These are phyloP conservation scores for Hemileccinum rubropunctum DNA, from an alignment of 768 basidiomycete genomes.

Conservation along the genomic window DNA sequence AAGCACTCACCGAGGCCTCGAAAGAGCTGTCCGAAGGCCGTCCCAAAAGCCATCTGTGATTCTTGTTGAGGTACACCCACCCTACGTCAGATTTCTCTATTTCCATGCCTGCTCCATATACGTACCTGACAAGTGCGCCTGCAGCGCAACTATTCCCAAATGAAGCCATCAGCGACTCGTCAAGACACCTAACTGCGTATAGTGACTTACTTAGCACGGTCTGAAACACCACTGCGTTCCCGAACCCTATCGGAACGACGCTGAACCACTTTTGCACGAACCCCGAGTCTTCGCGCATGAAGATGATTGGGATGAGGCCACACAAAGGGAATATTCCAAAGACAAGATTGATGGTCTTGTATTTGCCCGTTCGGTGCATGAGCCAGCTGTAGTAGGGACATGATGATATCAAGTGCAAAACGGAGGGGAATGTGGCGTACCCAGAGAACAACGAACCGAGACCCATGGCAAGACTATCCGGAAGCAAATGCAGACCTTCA, in stretches of 20 bases:
- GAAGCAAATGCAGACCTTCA: constrained; percentile 46
- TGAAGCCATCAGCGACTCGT: not conserved
- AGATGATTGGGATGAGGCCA: constrained; percentile 38
- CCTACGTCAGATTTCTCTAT: too few species aligned
- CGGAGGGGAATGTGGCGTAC: constrained; percentile 10
- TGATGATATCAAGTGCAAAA: not conserved
- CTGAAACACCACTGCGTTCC: constrained; percentile 19
- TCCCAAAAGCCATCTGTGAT: constrained; percentile 21
- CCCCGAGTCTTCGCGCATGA: constrained; percentile 22
- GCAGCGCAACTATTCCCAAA: constrained; percentile 1
- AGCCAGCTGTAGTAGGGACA: constrained; percentile 32
- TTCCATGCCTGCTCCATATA: not conserved
- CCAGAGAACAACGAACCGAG: constrained; percentile 51
- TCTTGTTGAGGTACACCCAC: constrained; percentile 9
- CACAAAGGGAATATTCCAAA: constrained; percentile 51
- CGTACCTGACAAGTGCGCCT: constrained; percentile 6
- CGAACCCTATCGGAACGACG: constrained; percentile 16
- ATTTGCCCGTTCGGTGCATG: constrained; percentile 51
- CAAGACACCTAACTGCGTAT: not conserved
- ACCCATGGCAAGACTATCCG: constrained; percentile 49
- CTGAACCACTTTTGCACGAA: constrained; percentile 22
- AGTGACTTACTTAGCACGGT: constrained; percentile 13
- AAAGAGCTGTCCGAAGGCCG: constrained; percentile 23
- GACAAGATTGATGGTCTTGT: constrained; percentile 43
- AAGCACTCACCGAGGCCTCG: constrained; percentile 17